Evolutionary conservation across 2,329 filamentous ascomycete species (phyloP), one percentile per base, ranked within the genome.

Genomic region (Fusarium ramigenum): DNA sequence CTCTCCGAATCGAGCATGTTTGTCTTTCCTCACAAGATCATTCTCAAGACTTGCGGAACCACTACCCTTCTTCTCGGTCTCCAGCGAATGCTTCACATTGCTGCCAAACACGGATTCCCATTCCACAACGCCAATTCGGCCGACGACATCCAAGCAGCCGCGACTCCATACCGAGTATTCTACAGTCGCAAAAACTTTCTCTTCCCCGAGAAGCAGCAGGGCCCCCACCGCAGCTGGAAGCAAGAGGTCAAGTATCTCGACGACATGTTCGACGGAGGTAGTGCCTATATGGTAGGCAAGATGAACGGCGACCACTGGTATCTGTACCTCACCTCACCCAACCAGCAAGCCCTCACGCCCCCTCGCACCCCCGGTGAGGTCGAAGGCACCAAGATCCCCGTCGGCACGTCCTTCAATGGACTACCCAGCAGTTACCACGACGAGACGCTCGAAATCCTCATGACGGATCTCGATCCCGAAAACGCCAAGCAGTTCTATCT

Each of bases 221-320:
- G 95, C 12, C 96, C 96, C 61, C 96, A 99, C 84, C 93, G 95
- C 72, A 98, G 95, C 90, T 99, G 96, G 96, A 93, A 95, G 77
- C 93, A 98, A 80, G 96, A 99, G 82, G 96, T 98, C 79, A 93
- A 92, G 78, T 97, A 92, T 78, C 88, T 99, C 72, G 96, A 99
- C 84, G 92, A 93, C 80, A 93, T 95, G 83, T 98, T 99, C 81
- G 87, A 93, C 70, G 92, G 93, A 63, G 96, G 96, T 62, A 98
- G 96, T 82, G 96, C 96, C 57, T 99, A 99, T 83, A 97, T 98
- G 95, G 97, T 99, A 75, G 96, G 96, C 79, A 98, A 98, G 85
- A 98, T 98, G 96, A 99, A 99, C 78, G 96, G 96, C 66, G 96
- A 99, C 82, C 96, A 99, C 79, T 99, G 96, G 96, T 98, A 98